These are phyloP conservation scores for Aspergillus fischeri DNA, from an alignment of 2,329 filamentous ascomycete species.

Conservation along the genomic window DNA sequence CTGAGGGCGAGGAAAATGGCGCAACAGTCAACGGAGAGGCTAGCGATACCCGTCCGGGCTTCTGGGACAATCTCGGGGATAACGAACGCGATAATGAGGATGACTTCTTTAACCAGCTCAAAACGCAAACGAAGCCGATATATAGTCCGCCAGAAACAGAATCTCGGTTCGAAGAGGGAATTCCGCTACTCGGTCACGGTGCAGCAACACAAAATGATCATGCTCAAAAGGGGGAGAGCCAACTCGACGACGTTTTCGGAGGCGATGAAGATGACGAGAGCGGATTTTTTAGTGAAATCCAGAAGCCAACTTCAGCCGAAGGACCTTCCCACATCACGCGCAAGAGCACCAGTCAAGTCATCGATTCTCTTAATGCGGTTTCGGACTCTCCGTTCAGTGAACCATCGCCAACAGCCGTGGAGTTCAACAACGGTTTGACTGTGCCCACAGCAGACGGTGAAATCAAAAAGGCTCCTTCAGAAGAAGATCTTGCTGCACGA, in stretches of 20 bases:
- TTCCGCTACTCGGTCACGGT: constrained; percentile 55
- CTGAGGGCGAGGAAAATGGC: constrained; percentile 1
- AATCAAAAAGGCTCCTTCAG: constrained; percentile 20
- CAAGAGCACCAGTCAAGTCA: constrained; percentile 67
- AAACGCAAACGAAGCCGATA: constrained; percentile 37
- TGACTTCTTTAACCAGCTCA: constrained; percentile 59
- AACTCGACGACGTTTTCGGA: constrained; percentile 34
- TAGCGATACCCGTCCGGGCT: constrained; percentile 11
- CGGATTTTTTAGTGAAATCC: constrained; percentile 33
- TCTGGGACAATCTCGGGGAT: constrained; percentile 47
- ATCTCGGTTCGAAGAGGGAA: constrained; percentile 64
- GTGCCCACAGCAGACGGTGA: constrained; percentile 17
- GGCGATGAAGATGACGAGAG: constrained; percentile 35
- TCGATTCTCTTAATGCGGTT: constrained; percentile 47
- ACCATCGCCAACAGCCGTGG: constrained; percentile 26
- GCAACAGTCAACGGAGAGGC: constrained; percentile 11
- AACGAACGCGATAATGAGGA: constrained; percentile 43
- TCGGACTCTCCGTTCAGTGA: constrained; percentile 26
- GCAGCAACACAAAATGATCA: constrained; percentile 18
- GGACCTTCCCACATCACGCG: constrained; percentile 48
- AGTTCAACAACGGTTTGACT: constrained; percentile 21
- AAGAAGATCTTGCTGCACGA: constrained; percentile 69
- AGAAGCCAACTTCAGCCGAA: constrained; percentile 11
- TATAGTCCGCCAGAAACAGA: constrained; percentile 43
- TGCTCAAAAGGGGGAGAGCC: constrained; percentile 22